Base-by-base conservation (phyloP, 805 yeast genomes). In the Kluyveromyces wickerhamii region DNA sequence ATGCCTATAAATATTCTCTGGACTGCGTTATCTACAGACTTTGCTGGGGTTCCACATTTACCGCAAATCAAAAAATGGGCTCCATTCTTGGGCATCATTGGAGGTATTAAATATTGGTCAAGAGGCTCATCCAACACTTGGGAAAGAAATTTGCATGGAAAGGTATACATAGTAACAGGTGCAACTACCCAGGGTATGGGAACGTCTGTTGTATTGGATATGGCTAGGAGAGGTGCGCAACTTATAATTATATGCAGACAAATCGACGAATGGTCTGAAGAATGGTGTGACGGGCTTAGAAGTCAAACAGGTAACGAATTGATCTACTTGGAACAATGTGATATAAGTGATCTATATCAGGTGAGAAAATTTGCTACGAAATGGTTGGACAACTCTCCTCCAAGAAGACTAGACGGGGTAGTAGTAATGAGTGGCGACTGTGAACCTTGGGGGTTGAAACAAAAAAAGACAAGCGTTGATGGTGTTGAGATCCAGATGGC, bases 141-240 rank as follows among this genome's bases (percentile, higher is more conserved):
- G 95, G 95, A 85, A 41, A 69, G 96, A 40, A 88, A 87, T 44
- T 60, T 89, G 54, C 95, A 92, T 52, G 96, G 97, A 1, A 77
- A 78, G 49, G 97, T 88, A 4, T 81, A 68, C 48, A 64, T 83
- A 14, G 67, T 84, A 5, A 81, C 92, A 0, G 98, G 98, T n/a
- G 98, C 95, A 2, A 89, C 97, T 0, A 71, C 94, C 1, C 60
- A 55, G 38, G 96, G 97, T 0, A 55, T 86, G 40, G 98, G 98
- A 1, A 80, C 89, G 0, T 71, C 74, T 3, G 70, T 83, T 4
- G 92, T 74, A 0, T 65, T 68, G 23, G 87, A 87, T 21, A 54
- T 92, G 48, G 96, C 96, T 0, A 36, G 45, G 0, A 60, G 74
- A 33, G 98, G 98, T 3, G 96, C 97, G 0, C 97, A 92, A 54